Percentiles rank a stretch among this genome's conserved stretches.
These are phyloP conservation scores for Tuber microsphaerosporum DNA, from an alignment of 495 filamentous ascomycete species.

Conservation along the genomic window DNA sequence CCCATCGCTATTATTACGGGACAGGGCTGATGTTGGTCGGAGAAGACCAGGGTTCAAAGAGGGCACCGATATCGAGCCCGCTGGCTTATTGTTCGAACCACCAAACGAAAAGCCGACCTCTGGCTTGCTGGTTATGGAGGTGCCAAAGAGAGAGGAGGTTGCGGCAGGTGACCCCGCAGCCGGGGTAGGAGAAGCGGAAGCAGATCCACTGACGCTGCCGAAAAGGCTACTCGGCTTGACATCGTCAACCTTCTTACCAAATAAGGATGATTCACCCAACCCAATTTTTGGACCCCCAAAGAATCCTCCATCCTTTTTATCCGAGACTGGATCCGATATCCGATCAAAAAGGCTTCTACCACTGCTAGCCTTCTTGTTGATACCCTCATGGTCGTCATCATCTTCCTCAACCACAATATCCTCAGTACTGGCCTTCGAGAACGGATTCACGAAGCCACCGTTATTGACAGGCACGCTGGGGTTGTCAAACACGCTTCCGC, in stretches of 20 bases:
- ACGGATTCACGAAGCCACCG: slow-evolving; percentile 33
- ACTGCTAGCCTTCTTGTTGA: slow-evolving; percentile 18
- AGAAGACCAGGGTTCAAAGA: background rate
- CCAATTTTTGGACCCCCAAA: slow-evolving; percentile 20
- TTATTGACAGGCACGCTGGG: slow-evolving; percentile 16
- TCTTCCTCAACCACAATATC: slow-evolving; percentile 27
- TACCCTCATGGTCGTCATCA: slow-evolving; percentile 18
- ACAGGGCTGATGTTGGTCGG: slow-evolving; percentile 8
- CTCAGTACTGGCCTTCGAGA: slow-evolving; percentile 19
- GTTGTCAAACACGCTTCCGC: slow-evolving; percentile 28
- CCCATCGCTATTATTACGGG: background rate
- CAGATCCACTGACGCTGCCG: slow-evolving; percentile 12
- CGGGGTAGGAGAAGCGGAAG: slow-evolving; percentile 19
- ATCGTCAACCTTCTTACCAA: slow-evolving; percentile 7
- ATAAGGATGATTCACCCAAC: slow-evolving; percentile 22
- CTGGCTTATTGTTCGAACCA: slow-evolving; percentile 23
- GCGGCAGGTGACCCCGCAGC: slow-evolving; percentile 12
- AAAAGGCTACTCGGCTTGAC: slow-evolving; percentile 15
- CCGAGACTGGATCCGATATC: slow-evolving; percentile 16
- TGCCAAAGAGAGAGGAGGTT: slow-evolving; percentile 22
- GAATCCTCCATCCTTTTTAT: slow-evolving; percentile 20
- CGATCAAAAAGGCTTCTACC: slow-evolving; percentile 32
- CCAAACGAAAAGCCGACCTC: slow-evolving; percentile 33
- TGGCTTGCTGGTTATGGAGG: slow-evolving; percentile 11
- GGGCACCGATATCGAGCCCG: slow-evolving; percentile 16